Conservation (phyloP, 2,329 filamentous ascomycete species). For the Microascus cirrosus region DNA sequence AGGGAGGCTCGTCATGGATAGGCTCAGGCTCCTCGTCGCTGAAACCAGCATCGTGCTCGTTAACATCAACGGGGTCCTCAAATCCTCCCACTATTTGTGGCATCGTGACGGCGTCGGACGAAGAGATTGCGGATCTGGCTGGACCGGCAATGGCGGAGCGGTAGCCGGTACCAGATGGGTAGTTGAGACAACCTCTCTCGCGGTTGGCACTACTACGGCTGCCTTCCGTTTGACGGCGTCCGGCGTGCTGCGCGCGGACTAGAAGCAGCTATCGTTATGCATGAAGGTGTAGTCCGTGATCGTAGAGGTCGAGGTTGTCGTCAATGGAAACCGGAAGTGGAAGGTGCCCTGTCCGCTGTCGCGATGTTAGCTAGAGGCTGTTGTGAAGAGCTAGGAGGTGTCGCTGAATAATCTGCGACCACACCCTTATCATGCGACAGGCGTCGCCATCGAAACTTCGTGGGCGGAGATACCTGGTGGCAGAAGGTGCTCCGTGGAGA, state of each 20-base stretch:
- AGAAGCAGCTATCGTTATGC: background rate
- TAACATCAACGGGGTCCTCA: background rate
- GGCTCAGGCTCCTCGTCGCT: slow-evolving; percentile 17
- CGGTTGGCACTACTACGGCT: background rate
- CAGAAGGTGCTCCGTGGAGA: no score
- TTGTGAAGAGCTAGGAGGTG: background rate
- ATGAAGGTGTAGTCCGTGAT: background rate
- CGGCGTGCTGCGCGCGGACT: slow-evolving; percentile 2
- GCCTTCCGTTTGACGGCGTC: slow-evolving; percentile 1
- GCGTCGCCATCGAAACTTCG: background rate
- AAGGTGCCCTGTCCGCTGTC: background rate
- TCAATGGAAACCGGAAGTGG: background rate
- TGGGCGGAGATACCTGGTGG: background rate
- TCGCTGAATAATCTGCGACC: background rate
- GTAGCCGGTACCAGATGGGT: background rate
- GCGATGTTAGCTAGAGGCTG: background rate
- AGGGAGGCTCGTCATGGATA: slow-evolving; percentile 21
- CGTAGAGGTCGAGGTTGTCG: background rate
- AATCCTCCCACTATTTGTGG: background rate
- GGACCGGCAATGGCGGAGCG: background rate
- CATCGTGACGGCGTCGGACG: background rate
- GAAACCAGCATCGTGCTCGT: background rate
- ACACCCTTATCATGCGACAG: background rate
- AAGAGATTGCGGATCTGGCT: background rate
- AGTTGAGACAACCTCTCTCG: background rate